phyloP scores from a whole-genome alignment of 179 eudicot genomes.

The Sideroxylon spinosum region DNA sequence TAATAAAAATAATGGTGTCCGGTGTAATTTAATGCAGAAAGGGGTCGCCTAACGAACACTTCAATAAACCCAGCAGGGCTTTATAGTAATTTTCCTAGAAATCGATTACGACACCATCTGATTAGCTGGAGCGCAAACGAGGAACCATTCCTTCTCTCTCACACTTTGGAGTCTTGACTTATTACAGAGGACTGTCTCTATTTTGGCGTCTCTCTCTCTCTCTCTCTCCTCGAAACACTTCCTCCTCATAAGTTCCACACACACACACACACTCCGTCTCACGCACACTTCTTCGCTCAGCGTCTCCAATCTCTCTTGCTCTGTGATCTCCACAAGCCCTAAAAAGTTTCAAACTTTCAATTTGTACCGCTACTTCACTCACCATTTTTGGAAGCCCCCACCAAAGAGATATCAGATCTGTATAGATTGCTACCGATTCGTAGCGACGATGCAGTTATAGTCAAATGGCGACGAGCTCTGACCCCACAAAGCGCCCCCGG shows the following conservation, averaged over 20 bases:
- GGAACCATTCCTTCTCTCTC: too few relatives aligned
- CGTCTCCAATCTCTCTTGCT: neutral
- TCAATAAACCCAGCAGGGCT: too few relatives aligned
- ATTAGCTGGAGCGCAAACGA: too few relatives aligned
- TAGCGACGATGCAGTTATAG: conserved; percentile 12
- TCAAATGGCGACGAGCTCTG: conserved; percentile 67
- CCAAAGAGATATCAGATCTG: conserved; percentile 18
- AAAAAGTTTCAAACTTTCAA: neutral
- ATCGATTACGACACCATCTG: too few relatives aligned
- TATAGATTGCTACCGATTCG: neutral
- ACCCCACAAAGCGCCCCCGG: conserved; percentile 64
- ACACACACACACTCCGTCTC: neutral
- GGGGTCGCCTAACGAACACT: too few relatives aligned
- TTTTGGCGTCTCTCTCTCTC: neutral
- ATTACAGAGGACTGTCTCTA: neutral
- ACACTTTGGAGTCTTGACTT: neutral
- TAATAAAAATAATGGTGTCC: too few relatives aligned
- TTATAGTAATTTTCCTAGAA: too few relatives aligned
- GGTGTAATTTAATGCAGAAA: too few relatives aligned
- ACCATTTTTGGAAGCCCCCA: neutral
- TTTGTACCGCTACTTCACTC: neutral
- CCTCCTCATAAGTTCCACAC: neutral
- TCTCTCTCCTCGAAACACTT: conserved; percentile 9
- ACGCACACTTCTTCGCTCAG: too few relatives aligned
- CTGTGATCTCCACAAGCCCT: neutral